Percentiles rank a stretch among this genome's conserved stretches.
These are phyloP conservation scores for Neonothopanus nambi DNA, from an alignment of 1,284 basidiomycete genomes.

Conservation along the genomic window DNA sequence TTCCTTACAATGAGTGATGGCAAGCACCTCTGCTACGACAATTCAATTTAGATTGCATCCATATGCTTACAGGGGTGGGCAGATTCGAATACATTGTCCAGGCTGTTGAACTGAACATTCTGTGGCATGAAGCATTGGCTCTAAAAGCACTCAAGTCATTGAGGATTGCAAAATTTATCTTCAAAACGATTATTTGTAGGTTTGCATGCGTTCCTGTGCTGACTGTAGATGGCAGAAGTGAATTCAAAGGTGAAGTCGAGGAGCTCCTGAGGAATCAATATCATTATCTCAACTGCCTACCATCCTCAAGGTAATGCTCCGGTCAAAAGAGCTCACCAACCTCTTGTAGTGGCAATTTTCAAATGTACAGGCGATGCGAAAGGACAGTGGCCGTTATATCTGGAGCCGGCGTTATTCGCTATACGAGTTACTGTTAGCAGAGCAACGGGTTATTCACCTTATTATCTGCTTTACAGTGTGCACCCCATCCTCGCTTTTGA, in stretches of 20 bases:
- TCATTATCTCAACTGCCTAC: conserved; percentile 30
- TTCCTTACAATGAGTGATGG: conserved; percentile 25
- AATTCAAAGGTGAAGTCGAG: conserved; percentile 28
- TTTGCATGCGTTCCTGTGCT: conserved; percentile 28
- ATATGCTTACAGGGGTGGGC: conserved; percentile 27
- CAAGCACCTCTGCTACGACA: conserved; percentile 16
- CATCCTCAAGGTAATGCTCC: conserved; percentile 34
- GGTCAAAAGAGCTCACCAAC: conserved; percentile 29
- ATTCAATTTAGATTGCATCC: conserved; percentile 29
- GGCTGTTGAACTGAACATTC: conserved; percentile 22
- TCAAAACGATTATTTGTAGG: conserved; percentile 29
- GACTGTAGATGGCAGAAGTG: conserved; percentile 28
- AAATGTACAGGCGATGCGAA: conserved; percentile 23
- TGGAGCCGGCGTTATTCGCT: conserved; percentile 18
- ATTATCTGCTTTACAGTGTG: conserved; percentile 14
- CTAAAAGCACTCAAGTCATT: conserved; percentile 13
- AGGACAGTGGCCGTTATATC: conserved; percentile 17
- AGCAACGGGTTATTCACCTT: conserved; percentile 20
- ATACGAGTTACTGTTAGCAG: conserved; percentile 19
- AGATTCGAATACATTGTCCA: conserved; percentile 29
- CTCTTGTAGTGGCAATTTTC: conserved; percentile 24
- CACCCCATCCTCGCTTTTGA: conserved; percentile 22
- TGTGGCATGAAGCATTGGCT: conserved; percentile 29
- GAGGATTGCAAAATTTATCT: conserved; percentile 31
- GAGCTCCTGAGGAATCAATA: conserved; percentile 22